phyloP scores from a whole-genome alignment of 495 filamentous ascomycete genomes.

The Aspergillus wentii region DNA sequence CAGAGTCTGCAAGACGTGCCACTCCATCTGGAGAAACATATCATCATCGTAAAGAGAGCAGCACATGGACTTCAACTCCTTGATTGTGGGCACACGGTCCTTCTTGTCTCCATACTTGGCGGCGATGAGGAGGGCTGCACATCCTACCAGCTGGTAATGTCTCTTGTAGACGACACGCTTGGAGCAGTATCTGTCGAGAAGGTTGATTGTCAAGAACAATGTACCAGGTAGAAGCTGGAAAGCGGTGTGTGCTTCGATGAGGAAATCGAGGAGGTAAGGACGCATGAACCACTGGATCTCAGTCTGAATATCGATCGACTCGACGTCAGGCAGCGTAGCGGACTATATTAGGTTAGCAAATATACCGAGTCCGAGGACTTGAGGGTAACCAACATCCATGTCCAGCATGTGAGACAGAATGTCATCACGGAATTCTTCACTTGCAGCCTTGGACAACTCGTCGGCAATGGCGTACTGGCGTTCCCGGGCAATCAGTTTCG shows the following conservation, averaged over 20 bases:
- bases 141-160: slow-evolving; percentile 97
- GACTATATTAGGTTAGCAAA: slow-evolving; percentile 48
- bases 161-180: slow-evolving; percentile 98
- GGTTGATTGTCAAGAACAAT: slow-evolving; percentile 91
- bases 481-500: slow-evolving; percentile 67
- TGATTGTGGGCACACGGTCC: slow-evolving; percentile 90
- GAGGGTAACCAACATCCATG: slow-evolving; percentile 73
- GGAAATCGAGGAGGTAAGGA: slow-evolving; percentile 95
- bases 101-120: slow-evolving; percentile 99
- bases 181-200: slow-evolving; percentile 96
- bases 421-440: slow-evolving; percentile 88
- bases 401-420: slow-evolving; percentile 87
- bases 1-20: slow-evolving; percentile 98
- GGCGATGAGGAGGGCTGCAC: slow-evolving; percentile 91
- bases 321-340: slow-evolving; percentile 89
- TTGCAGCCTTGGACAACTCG: slow-evolving; percentile 74
- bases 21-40: slow-evolving; percentile 99
- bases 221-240: slow-evolving; percentile 94
- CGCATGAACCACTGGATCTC: slow-evolving; percentile 99
- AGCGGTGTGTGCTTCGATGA: slow-evolving; percentile 92
- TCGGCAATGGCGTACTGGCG: slow-evolving; percentile 80
- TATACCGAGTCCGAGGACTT: not conserved
- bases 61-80: slow-evolving; percentile 97
- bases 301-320: slow-evolving; percentile 96
- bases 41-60: slow-evolving; percentile 97